Conservation (phyloP, 805 yeast genomes). For the Candida palmyrensis region DNA sequence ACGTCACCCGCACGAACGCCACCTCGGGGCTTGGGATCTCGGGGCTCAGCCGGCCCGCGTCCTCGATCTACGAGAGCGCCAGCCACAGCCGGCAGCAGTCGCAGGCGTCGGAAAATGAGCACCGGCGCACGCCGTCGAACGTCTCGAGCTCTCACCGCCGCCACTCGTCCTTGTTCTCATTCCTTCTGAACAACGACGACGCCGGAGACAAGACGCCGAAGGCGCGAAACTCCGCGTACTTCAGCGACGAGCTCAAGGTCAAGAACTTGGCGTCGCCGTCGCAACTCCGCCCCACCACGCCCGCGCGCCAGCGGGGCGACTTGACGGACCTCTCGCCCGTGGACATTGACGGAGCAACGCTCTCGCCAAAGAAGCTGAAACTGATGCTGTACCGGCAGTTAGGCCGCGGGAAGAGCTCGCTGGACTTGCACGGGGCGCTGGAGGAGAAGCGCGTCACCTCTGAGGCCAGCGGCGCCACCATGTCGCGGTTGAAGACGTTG, state of each 20-base stretch:
- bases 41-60: constrained; percentile 36
- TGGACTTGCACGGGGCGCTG: not conserved
- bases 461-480: constrained; percentile 34
- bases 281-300: constrained; percentile 15
- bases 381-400: constrained; percentile 11
- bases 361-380: constrained; percentile 33
- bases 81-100: constrained; percentile 42
- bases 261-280: constrained; percentile 18
- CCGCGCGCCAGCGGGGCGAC: constrained; percentile 6
- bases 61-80: constrained; percentile 47
- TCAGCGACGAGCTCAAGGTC: constrained; percentile 1
- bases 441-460: constrained; percentile 26
- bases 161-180: constrained; percentile 56
- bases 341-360: constrained; percentile 27
- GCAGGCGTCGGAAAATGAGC: constrained; percentile 21
- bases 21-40: constrained; percentile 14
- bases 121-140: constrained; percentile 25
- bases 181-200: constrained; percentile 33
- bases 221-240: not conserved
- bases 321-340: constrained; percentile 10
- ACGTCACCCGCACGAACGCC: constrained; percentile 21
- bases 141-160: constrained; percentile 43
- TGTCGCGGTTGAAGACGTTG: constrained; percentile 44
- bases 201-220: constrained; percentile 5
- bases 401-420: not conserved